Evolutionary conservation across 345 rosid genomes (phyloP), one percentile per base, ranked within the genome.

Genomic region (Euphorbia peplus): DNA sequence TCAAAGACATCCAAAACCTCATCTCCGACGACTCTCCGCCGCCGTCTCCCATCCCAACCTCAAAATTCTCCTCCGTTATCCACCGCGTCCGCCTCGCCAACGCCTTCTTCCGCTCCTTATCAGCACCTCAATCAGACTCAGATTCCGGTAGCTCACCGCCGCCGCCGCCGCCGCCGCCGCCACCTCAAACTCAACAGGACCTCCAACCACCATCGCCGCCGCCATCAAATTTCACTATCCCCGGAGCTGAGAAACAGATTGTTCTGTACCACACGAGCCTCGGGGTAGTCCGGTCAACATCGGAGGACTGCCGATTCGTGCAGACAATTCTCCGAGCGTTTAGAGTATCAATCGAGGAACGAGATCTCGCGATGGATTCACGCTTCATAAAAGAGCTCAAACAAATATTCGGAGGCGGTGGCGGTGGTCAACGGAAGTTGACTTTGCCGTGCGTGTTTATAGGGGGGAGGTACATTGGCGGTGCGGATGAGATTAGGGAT

Each of bases 211-310:
- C 77, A 4, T 28, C 47, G 4, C 71, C 19, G 16, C 64, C 74
- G 12, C 63, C 67, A 21, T 71, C 24, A 41, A 39, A n/a, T n/a
- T n/a, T 50, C 25, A 52, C 63, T 67, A 62, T 74, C 9, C 82
- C 61, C 5, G 76, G 60, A 28, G 63, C 84, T 30, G 77, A 83
- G 13, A 75, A 78, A 14, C 65, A 83, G 71, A 69, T 92, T 52
- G 78, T 87, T 26, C 41, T 92, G 42, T 90, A 87, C 86, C 85
- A 80, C 85, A 92, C 96, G 21, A 92, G 91, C 78, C 96, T 92
- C 42, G 83, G 83, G 7, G 79, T 92, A 13, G 83, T 92, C 9
- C 84, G 98, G 5, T 79, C 76, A 70, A 88, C 96, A n/a, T 88
- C 77, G 76, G 91, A 88, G 66, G 96, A 88, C 67, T 90, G 96